These are phyloP conservation scores for Danielia reshetovae DNA, from an alignment of 805 yeast genomes.

Conservation along the genomic window DNA sequence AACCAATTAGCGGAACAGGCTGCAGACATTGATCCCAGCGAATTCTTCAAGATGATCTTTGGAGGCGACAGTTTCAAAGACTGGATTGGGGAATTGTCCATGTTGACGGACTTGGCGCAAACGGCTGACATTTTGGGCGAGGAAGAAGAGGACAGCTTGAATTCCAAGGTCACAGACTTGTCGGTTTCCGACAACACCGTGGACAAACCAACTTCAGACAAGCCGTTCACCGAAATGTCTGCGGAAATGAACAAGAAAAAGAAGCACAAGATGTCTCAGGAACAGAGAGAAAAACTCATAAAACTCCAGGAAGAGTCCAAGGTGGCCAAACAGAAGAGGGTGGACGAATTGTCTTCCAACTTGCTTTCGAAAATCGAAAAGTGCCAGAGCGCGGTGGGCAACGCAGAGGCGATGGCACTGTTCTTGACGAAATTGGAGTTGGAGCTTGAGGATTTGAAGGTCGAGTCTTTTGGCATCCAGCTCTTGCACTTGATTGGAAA, in stretches of 20 bases:
- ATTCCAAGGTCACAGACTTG: conserved; percentile 7
- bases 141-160: conserved; percentile 14
- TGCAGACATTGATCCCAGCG: conserved; percentile 71
- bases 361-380: conserved; percentile 47
- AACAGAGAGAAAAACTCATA: conserved; percentile 46
- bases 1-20: conserved; percentile 70
- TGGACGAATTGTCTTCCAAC: conserved; percentile 46
- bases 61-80: conserved; percentile 78
- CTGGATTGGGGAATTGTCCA: conserved; percentile 84
- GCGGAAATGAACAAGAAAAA: conserved; percentile 25
- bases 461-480: conserved; percentile 94
- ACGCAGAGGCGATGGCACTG: conserved; percentile 55
- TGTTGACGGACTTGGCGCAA: conserved; percentile 70
- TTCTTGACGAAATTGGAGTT: conserved; percentile 49
- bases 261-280: conserved; percentile 28
- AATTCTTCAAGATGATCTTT: conserved; percentile 77
- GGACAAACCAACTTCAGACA: not conserved
- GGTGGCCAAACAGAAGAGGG: conserved; percentile 45
- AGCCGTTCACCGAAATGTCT: conserved; percentile 11
- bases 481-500: conserved; percentile 79
- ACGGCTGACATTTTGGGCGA: conserved; percentile 46
- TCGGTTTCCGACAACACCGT: conserved; percentile 7
- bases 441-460: conserved; percentile 77
- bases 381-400: conserved; percentile 56
- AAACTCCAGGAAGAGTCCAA: conserved; percentile 54